phyloP scores from a whole-genome alignment of 179 eudicot species.

The Beta corolliflora region DNA sequence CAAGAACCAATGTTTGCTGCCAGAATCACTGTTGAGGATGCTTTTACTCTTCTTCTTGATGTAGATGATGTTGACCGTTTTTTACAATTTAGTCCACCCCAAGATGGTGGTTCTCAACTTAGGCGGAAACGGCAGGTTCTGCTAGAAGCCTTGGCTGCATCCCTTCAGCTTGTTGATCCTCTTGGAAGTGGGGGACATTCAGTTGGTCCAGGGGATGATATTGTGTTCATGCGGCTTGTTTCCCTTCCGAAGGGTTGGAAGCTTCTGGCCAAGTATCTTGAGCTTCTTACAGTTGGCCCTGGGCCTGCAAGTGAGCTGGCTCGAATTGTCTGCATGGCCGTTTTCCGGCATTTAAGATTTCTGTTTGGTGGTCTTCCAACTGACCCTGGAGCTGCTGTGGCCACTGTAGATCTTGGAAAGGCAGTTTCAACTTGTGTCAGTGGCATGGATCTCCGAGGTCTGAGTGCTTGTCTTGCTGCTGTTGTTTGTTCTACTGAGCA shows the following conservation, averaged over 20 bases:
- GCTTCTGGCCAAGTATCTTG: slow-evolving; percentile 52
- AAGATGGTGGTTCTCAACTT: slow-evolving; percentile 66
- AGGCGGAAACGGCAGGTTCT: slow-evolving; percentile 55
- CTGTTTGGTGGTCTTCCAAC: slow-evolving; percentile 63
- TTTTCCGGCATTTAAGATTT: slow-evolving; percentile 73
- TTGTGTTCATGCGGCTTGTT: slow-evolving; percentile 57
- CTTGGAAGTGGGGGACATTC: slow-evolving; percentile 56
- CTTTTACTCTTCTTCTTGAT: slow-evolving; percentile 60
- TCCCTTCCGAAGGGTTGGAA: slow-evolving; percentile 72
- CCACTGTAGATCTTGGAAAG: slow-evolving; percentile 43
- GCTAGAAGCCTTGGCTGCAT: slow-evolving; percentile 65
- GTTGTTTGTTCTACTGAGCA: slow-evolving; percentile 80
- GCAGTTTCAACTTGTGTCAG: slow-evolving; percentile 50
- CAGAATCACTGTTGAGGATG: slow-evolving; percentile 70
- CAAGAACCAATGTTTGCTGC: slow-evolving; percentile 86
- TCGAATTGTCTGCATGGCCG: slow-evolving; percentile 76
- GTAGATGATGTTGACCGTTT: slow-evolving; percentile 76
- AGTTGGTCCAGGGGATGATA: slow-evolving; percentile 60
- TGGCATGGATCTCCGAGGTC: slow-evolving; percentile 71
- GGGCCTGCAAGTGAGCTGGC: slow-evolving; percentile 62
- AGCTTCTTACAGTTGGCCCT: slow-evolving; percentile 45
- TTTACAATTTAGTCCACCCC: slow-evolving; percentile 60
- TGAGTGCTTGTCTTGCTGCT: slow-evolving; percentile 86
- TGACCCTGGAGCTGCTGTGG: slow-evolving; percentile 43
- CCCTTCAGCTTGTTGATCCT: slow-evolving; percentile 81